Evolutionary conservation across 106 monocot species (phyloP).

Genomic region (Cymbidium sinense): DNA sequence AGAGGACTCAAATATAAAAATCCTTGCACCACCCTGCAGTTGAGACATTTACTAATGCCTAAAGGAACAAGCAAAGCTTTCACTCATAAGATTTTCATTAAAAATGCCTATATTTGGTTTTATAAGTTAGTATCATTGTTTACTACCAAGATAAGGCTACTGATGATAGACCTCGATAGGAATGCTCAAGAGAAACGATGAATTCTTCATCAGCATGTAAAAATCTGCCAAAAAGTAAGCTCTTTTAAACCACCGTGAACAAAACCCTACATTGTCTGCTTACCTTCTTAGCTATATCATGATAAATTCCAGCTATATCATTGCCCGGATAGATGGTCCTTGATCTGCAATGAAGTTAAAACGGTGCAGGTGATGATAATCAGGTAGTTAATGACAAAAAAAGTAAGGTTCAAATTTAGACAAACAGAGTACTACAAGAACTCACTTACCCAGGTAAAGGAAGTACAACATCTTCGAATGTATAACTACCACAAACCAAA

Average conservation of each 20-base stretch:
- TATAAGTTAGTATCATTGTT: neutral
- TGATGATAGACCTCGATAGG: neutral
- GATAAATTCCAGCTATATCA: constrained; percentile 67
- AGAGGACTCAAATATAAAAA: neutral
- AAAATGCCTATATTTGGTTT: neutral
- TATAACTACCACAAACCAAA: constrained; percentile 47
- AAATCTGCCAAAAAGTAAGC: neutral
- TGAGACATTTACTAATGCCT: neutral
- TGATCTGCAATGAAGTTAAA: constrained; percentile 45
- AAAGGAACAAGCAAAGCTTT: too few species aligned
- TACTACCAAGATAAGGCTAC: neutral
- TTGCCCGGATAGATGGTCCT: constrained; percentile 74
- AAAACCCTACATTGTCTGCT: neutral
- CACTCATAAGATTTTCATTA: neutral
- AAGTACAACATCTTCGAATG: constrained; percentile 91
- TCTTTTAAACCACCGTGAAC: too few species aligned
- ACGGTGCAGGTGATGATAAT: neutral
- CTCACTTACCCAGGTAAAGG: constrained; percentile 88
- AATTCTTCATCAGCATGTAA: neutral
- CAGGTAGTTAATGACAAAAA: neutral
- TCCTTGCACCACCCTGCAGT: neutral
- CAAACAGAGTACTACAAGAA: neutral
- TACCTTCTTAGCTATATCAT: constrained; percentile 71
- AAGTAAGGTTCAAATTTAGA: neutral
- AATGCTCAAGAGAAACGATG: neutral